Percentiles rank a stretch among this genome's conserved stretches.
Evolutionary conservation across 306 rosid species (phyloP).

Genomic region (Casuarina glauca): DNA sequence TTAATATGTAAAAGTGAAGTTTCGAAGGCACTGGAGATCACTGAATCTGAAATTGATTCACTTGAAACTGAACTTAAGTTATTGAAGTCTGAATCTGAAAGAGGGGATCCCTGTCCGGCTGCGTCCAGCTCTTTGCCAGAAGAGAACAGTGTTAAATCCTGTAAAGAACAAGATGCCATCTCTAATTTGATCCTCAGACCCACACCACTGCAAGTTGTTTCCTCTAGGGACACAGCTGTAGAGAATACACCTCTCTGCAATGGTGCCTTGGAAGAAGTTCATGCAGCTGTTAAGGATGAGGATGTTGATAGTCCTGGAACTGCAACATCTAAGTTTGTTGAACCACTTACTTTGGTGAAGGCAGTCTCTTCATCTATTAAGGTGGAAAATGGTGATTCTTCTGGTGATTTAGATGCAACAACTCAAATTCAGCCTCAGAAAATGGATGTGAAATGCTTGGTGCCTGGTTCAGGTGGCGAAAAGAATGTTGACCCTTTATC

Average conservation of each 20-base stretch:
- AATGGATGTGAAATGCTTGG: constrained; percentile 26
- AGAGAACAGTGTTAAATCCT: constrained; percentile 34
- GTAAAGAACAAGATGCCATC: constrained; percentile 42
- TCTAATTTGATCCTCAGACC: constrained; percentile 46
- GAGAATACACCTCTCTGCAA: constrained; percentile 49
- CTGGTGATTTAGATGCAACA: constrained; percentile 36
- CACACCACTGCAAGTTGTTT: constrained; percentile 43
- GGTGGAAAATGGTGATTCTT: constrained; percentile 26
- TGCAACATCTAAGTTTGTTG: constrained; percentile 78
- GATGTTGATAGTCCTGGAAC: constrained; percentile 94
- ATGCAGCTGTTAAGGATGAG: constrained; percentile 52
- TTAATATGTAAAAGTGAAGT: constrained; percentile 80
- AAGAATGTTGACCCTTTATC: constrained; percentile 29
- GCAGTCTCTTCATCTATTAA: constrained; percentile 40
- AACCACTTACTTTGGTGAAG: constrained; percentile 48
- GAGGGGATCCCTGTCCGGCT: constrained; percentile 40
- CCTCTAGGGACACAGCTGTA: constrained; percentile 38
- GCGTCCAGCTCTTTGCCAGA: constrained; percentile 46
- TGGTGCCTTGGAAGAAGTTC: constrained; percentile 34
- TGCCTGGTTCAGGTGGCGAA: constrained; percentile 41
- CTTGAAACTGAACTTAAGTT: constrained; percentile 80
- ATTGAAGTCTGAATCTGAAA: constrained; percentile 50
- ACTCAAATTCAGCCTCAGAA: constrained; percentile 30
- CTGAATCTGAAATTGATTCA: constrained; percentile 85
- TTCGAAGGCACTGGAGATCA: constrained; percentile 81